Percentiles rank a stretch among this genome's conserved stretches.
Evolutionary conservation across 169 alveolate genomes (phyloP).

Genomic region (Besnoitia besnoiti): DNA sequence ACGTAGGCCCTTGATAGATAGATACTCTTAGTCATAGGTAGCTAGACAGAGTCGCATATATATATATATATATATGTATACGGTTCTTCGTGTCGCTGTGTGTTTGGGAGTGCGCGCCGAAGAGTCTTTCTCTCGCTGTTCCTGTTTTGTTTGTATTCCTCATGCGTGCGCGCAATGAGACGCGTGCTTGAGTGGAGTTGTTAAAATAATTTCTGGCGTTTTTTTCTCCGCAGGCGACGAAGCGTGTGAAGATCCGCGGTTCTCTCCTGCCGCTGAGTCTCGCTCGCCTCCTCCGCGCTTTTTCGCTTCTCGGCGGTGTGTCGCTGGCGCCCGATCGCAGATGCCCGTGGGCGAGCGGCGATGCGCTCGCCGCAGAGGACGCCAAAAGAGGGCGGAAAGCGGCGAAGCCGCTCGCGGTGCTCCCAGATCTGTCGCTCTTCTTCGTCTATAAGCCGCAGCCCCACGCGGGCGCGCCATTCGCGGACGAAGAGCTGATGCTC

Average conservation of each 20-base stretch:
- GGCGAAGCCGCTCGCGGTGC: background rate
- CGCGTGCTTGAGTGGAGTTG: background rate
- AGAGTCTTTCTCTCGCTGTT: background rate
- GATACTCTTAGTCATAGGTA: no score
- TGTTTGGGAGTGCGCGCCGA: background rate
- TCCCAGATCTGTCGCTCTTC: background rate
- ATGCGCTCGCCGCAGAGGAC: no score
- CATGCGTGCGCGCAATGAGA: no score
- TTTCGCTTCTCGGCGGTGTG: conserved; percentile 6
- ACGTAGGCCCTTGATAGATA: no score
- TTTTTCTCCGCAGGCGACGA: background rate
- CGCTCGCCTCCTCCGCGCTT: conserved; percentile 10
- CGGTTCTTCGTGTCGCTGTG: background rate
- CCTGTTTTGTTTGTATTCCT: background rate
- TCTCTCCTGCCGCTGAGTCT: background rate
- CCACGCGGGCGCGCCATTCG: conserved; percentile 15
- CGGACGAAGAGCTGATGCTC: conserved; percentile 19
- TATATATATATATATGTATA: no score
- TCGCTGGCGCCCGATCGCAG: background rate
- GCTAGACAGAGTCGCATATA: background rate
- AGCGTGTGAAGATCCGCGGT: background rate
- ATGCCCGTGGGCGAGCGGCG: background rate
- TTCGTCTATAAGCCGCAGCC: conserved; percentile 12
- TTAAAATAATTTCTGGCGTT: background rate
- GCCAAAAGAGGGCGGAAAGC: background rate